Evolutionary conservation across 2,329 filamentous ascomycete species (phyloP).

Genomic region (Ophiocordyceps sinensis): DNA sequence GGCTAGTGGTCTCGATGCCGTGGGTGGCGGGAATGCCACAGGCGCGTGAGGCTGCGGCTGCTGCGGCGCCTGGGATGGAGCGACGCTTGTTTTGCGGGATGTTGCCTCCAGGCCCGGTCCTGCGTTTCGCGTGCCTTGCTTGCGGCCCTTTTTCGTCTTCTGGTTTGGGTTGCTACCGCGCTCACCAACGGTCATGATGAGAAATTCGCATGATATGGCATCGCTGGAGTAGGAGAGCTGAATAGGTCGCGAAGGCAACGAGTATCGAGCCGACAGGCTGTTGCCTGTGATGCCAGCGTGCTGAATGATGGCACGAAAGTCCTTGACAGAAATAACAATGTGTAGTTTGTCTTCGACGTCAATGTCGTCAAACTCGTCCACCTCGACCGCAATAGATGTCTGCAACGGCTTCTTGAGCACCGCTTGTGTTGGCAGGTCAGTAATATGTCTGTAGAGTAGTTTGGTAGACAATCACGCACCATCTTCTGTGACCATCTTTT

Average conservation of each 20-base stretch:
- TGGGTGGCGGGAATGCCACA: slow-evolving; percentile 5
- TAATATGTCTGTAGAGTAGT: slow-evolving; percentile 1
- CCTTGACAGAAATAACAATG: slow-evolving; percentile 69
- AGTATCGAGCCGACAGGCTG: slow-evolving; percentile 55
- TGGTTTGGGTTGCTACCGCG: slow-evolving; percentile 32
- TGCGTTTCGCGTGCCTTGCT: slow-evolving; percentile 17
- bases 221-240: slow-evolving; percentile 57
- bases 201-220: slow-evolving; percentile 60
- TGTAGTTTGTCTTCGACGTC: slow-evolving; percentile 61
- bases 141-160: slow-evolving; percentile 32
- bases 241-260: slow-evolving; percentile 54
- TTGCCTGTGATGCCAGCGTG: slow-evolving; percentile 58
- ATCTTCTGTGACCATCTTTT: slow-evolving; percentile 56
- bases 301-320: slow-evolving; percentile 65
- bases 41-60: slow-evolving; percentile 8
- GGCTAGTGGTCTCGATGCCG: slow-evolving; percentile 12
- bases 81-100: slow-evolving; percentile 27
- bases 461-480: slow-evolving; percentile 11
- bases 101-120: slow-evolving; percentile 32
- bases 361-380: slow-evolving; percentile 63
- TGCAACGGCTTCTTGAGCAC: slow-evolving; percentile 68
- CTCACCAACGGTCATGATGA: slow-evolving; percentile 70
- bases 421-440: slow-evolving; percentile 32
- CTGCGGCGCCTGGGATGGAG: slow-evolving; percentile 18
- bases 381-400: slow-evolving; percentile 64